Base-by-base conservation (phyloP, 352 stramenopile genomes). In the Phytophthora aleatoria region DNA sequence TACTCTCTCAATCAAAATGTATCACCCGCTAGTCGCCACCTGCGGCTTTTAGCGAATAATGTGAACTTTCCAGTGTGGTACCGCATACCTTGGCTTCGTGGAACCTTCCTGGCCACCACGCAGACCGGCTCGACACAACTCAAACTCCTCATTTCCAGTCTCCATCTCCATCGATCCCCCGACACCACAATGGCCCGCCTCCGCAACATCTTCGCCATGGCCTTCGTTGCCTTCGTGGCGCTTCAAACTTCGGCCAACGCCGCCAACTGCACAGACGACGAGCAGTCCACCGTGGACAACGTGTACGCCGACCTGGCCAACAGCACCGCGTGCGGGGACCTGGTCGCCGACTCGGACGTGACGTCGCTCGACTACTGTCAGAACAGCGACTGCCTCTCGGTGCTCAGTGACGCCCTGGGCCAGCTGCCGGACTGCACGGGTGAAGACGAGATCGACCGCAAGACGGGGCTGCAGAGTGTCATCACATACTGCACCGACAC, bases 361-460 rank as follows among this genome's bases (percentile, higher is more conserved):
- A 59, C 72, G 50, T 80, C 68, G 8, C 58, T 80, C 51, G 54
- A 71, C 60, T 77, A 79, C 50, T 80, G 72, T 43, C 33, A 39
- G 56, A 64, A 63, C 53, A 68, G 35, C 42, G 64, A 68, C 49
- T 77, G 72, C 38, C 59, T 77, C 35, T 50, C 64, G 45, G 49
- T 54, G 47, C 57, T 80, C 38, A 54, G 48, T 35, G 48, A 69
- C 35, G 45, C 58, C 2, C 61, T 64, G 30, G 60, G 57, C 27
- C 35, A 77, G 7, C 61, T 80, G 39, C 72, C 72, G 30, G 62
- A 75, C 55, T 78, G 71, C 54, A 71, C 54, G 28, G 49, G 56
- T 16, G 64, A 74, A 11, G 71, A 72, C 52, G 64, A 65, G 39
- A 47, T 70, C 43, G 47, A 72, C 57, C 61, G 67, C 57, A 71